Evolutionary conservation across 1,284 basidiomycete species (phyloP).

Genomic region (Golubevia pallescens): DNA sequence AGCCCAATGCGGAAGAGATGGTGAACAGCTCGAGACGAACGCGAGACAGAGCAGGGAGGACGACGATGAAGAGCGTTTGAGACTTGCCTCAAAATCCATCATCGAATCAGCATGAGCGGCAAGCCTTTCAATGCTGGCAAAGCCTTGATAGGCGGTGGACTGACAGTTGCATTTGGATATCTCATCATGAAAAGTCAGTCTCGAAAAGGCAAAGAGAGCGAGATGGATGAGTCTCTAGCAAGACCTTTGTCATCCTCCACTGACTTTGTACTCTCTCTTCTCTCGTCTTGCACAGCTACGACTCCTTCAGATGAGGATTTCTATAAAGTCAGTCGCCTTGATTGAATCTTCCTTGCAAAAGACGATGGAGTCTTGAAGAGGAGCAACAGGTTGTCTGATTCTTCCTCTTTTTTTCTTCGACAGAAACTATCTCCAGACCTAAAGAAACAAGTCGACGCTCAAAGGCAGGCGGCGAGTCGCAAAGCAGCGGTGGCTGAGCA

Average conservation of each 20-base stretch:
- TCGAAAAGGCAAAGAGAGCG: too few species aligned
- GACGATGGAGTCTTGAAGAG: too few species aligned
- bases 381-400: background rate
- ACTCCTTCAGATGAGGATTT: constrained; percentile 53
- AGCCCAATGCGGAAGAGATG: too few species aligned
- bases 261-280: constrained; percentile 3
- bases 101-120: background rate
- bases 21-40: too few species aligned
- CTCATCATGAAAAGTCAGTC: constrained; percentile 48
- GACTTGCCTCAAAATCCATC: too few species aligned
- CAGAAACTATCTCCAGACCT: constrained; percentile 43
- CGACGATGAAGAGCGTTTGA: too few species aligned
- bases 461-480: constrained; percentile 29
- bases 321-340: constrained; percentile 31
- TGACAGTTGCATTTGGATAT: constrained; percentile 31
- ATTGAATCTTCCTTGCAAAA: too few species aligned
- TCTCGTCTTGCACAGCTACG: constrained; percentile 23
- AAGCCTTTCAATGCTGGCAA: background rate
- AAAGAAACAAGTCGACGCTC: constrained; percentile 42
- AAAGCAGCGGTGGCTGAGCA: constrained; percentile 48
- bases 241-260: background rate
- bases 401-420: background rate
- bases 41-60: too few species aligned
- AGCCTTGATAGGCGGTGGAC: constrained; percentile 25
- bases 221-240: too few species aligned